Evolutionary conservation across 2,329 filamentous ascomycete genomes (phyloP), one percentile per base, ranked within the genome.

Genomic region (Colletotrichum euphorbiae): DNA sequence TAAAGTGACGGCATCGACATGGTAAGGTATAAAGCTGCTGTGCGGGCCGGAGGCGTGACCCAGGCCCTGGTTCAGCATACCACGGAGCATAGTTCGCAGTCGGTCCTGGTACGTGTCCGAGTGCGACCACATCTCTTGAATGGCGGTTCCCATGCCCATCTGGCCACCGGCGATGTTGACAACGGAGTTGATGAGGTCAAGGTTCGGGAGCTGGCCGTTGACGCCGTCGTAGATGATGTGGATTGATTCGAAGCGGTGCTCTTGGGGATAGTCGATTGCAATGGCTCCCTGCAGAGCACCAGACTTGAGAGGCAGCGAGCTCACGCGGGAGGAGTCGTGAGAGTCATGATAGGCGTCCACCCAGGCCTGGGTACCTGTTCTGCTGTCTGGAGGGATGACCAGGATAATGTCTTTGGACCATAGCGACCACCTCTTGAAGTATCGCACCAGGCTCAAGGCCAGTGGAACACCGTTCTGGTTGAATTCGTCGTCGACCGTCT

Each of bases 321-420:
- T 88, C 28, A 98, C 90, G 7, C 84, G 86, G 5, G 85, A 81
- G 0, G 91, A 85, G 72, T 91, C 86, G 75, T 98, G 94, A 19
- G 92, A 91, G 77, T 97, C 93, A 79, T 99, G 96, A 78, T 99
- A 99, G 1, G 96, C 96, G 76, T 98, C 94, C 8, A 98, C 93
- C 96, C 96, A 99, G 24, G 96, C 96, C 77, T 98, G 94, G 0
- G 94, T 93, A 1, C 95, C 96, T 11, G 93, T 91, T 67, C 90
- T 91, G 78, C 93, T 97, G 79, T 99, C 96, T 0, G 93, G 91
- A 0, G 96, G 90, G 52, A 99, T 87, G 6, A 99, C 81, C 73
- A 99, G 89, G 67, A 99, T 95, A 72, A 99, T 97, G 78, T 99
- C 96, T 80, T 99, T 99, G 67, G 94, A 98, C 96, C 96, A 99